Percentiles rank a stretch among this genome's conserved stretches.
Conservation (phyloP, 2,329 filamentous ascomycete genomes). For the Aspergillus niger region DNA sequence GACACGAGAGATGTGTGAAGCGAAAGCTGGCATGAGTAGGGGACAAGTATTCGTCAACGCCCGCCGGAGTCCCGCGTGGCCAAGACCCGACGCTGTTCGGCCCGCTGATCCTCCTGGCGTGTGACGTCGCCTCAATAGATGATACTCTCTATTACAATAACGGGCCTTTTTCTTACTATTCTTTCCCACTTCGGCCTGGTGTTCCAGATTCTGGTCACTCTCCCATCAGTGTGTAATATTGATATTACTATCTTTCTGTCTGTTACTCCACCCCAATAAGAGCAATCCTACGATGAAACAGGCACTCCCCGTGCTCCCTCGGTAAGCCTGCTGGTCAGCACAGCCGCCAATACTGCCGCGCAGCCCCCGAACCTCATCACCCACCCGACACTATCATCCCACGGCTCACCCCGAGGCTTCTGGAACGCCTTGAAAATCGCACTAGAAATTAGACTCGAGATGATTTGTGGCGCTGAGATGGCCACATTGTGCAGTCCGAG, state of each 20-base stretch:
- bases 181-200: neutral
- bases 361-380: conserved; percentile 82
- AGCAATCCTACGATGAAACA: neutral
- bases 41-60: conserved; percentile 12
- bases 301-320: conserved; percentile 53
- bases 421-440: conserved; percentile 82
- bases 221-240: neutral
- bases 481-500: conserved; percentile 95
- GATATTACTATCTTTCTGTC: neutral
- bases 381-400: conserved; percentile 84
- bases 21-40: conserved; percentile 3
- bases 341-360: conserved; percentile 75
- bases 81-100: conserved; percentile 6
- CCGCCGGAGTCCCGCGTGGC: conserved; percentile 5
- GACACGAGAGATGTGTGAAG: conserved; percentile 1
- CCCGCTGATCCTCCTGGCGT: conserved; percentile 6
- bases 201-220: too few relatives aligned
- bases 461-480: conserved; percentile 85
- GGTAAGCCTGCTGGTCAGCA: conserved; percentile 66
- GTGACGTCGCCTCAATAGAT: neutral
- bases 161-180: neutral
- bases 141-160: neutral
- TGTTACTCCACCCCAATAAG: neutral
- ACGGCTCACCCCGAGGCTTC: conserved; percentile 80
- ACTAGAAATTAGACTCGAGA: conserved; percentile 82